These are phyloP conservation scores for Candolleomyces aberdarensis DNA, from an alignment of 768 basidiomycete genomes.

Conservation along the genomic window DNA sequence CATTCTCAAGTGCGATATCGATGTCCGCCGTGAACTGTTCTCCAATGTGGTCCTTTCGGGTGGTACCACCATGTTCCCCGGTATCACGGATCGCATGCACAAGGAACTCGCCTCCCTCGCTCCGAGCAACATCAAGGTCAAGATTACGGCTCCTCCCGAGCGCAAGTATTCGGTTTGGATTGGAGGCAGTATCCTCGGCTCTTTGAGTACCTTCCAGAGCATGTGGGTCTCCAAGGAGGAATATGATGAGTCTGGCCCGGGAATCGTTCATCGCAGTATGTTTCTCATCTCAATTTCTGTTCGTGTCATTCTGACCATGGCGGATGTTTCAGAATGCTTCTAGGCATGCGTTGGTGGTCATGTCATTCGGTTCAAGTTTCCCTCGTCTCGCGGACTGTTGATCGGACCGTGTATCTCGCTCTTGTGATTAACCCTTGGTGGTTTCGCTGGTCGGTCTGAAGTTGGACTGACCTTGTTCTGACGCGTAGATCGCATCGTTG, in stretches of 20 bases:
- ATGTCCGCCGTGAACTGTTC: constrained; percentile 53
- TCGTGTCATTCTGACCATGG: too few relatives aligned
- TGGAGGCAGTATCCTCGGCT: constrained; percentile 72
- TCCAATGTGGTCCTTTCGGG: constrained; percentile 58
- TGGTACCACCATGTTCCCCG: constrained; percentile 57
- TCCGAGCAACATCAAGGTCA: constrained; percentile 75
- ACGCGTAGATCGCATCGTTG: too few relatives aligned
- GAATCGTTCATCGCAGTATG: constrained; percentile 65
- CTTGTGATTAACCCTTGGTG: too few relatives aligned
- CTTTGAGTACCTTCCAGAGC: constrained; percentile 85
- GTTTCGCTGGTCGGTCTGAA: too few relatives aligned
- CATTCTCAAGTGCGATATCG: constrained; percentile 48
- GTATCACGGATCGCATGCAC: constrained; percentile 57
- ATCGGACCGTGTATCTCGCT: too few relatives aligned
- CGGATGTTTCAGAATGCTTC: too few relatives aligned
- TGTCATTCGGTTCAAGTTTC: too few relatives aligned
- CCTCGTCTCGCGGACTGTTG: too few relatives aligned
- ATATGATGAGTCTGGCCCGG: constrained; percentile 73
- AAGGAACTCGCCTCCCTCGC: constrained; percentile 67
- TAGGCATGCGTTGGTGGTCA: too few relatives aligned
- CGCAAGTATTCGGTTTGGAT: constrained; percentile 89
- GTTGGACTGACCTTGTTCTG: too few relatives aligned
- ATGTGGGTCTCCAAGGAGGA: constrained; percentile 84
- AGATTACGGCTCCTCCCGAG: constrained; percentile 82
- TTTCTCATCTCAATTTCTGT: constrained; percentile 12